phyloP scores from a whole-genome alignment of 139 green algal species.

The Chlorella sp. region DNA sequence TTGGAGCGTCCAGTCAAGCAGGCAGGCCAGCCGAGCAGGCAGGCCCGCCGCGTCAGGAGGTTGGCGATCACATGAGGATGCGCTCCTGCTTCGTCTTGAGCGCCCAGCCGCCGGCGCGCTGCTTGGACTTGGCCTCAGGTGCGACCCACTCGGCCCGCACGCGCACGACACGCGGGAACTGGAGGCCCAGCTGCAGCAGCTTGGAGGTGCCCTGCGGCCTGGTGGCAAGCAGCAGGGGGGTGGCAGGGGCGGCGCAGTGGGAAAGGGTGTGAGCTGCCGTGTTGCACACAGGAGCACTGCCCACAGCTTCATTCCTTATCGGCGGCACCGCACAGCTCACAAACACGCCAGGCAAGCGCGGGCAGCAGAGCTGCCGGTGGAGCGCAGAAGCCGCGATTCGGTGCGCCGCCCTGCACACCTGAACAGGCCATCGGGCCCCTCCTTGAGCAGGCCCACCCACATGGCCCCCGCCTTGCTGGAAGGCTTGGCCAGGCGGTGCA shows the following conservation, averaged over 20 bases:
- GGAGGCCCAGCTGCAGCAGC: slow-evolving; percentile 34
- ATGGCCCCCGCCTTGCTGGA: slow-evolving; percentile 21
- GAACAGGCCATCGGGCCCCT: slow-evolving; percentile 39
- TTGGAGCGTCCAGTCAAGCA: too few relatives aligned
- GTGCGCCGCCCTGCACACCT: background rate
- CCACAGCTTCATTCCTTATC: too few relatives aligned
- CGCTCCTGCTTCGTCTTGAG: slow-evolving; percentile 36
- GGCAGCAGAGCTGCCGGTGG: too few relatives aligned
- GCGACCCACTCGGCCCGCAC: slow-evolving; percentile 45
- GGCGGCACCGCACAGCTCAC: too few relatives aligned
- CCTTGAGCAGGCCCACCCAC: slow-evolving; percentile 45
- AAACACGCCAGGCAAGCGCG: too few relatives aligned
- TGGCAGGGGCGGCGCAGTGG: background rate
- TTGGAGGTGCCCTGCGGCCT: slow-evolving; percentile 4
- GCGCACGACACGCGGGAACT: slow-evolving; percentile 40
- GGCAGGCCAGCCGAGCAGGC: too few relatives aligned
- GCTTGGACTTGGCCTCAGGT: background rate
- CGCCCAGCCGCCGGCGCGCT: slow-evolving; percentile 28
- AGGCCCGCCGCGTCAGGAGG: too few relatives aligned
- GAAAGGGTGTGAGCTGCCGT: too few relatives aligned
- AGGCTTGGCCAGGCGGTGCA: slow-evolving; percentile 43
- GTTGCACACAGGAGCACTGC: too few relatives aligned
- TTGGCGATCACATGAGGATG: slow-evolving; percentile 42
- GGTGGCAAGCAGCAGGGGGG: background rate
- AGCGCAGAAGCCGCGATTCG: too few relatives aligned